Base-by-base conservation (phyloP, 805 yeast genomes). In the Monosporozyma aquatica region DNA sequence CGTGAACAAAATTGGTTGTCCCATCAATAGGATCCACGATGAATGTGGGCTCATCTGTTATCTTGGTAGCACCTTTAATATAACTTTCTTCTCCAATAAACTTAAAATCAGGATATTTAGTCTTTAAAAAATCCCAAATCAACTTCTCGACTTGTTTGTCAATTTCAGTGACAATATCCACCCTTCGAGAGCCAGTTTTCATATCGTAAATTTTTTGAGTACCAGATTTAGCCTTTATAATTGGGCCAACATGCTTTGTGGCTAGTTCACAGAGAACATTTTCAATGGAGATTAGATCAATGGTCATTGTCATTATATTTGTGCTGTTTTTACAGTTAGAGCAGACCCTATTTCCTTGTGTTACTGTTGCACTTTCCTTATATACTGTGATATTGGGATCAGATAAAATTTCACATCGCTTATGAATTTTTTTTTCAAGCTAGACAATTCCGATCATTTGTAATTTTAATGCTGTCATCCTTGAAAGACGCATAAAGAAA, bases 11-110 rank as follows among this genome's bases (percentile, higher is more conserved):
- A 58, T 78, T 74, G 5, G 82, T 76, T 0, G 84, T 78, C 8
- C 83, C 83, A 50, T 77, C 82, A 52, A 76, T 73, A 32, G 81
- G 81, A 52, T 78, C 83, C 14, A 78, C 79, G 43, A 78, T 70
- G 54, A 78, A 78, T 1, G 82, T 77, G 15, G 83, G 83, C 3
- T 62, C 72, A 36, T 68, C 68, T 1, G 72, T 63, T 13, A 78
- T 60, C 37, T 54, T 55, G 3, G 78, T 66, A 21, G 58, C 62
- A 2, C 80, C 81, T 6, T 70, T 69, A 6, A 70, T 62, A 47
- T 66, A 77, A 20, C 78, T 67, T 55, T 78, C 84, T 53, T 78
- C 84, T 20, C 83, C 84, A 52, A 78, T 64, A 58, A 78, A 78
- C 48, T 66, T 61, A 55, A 56, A 78, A 11, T 56, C 53, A 15